Evolutionary conservation across 2,329 filamentous ascomycete genomes (phyloP).

Genomic region (Cladorrhinum sp.): DNA sequence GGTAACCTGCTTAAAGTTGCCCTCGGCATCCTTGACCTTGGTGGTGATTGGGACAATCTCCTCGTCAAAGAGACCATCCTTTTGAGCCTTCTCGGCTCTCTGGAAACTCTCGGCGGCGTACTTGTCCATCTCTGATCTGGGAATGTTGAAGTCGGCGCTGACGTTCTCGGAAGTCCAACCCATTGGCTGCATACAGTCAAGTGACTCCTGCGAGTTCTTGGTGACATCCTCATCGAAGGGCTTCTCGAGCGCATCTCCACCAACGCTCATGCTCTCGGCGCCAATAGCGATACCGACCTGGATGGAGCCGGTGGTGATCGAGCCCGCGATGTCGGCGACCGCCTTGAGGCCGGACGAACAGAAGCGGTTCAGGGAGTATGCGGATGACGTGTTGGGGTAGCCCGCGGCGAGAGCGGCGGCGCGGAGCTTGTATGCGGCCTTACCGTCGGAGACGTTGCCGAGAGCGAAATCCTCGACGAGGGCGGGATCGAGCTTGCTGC

Average conservation of each 20-base stretch:
- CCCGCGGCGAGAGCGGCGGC: constrained; percentile 86
- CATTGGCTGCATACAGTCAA: constrained; percentile 92
- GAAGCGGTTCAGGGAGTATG: constrained; percentile 87
- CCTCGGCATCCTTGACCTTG: constrained; percentile 78
- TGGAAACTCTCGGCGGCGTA: constrained; percentile 86
- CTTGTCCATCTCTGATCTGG: constrained; percentile 75
- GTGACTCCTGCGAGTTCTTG: constrained; percentile 67
- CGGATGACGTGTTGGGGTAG: constrained; percentile 84
- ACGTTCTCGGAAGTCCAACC: constrained; percentile 98
- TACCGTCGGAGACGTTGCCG: constrained; percentile 83
- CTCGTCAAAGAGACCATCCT: constrained; percentile 85
- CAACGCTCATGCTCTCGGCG: constrained; percentile 80
- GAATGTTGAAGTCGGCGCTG: constrained; percentile 81
- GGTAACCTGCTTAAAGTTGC: constrained; percentile 72
- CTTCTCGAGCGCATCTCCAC: constrained; percentile 65
- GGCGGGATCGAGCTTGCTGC: constrained; percentile 73
- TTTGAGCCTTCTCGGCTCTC: constrained; percentile 85
- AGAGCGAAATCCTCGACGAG: constrained; percentile 87
- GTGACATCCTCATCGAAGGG: constrained; percentile 78
- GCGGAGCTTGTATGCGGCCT: constrained; percentile 87
- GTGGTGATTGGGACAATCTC: constrained; percentile 89
- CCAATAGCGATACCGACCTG: constrained; percentile 84
- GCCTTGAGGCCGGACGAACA: constrained; percentile 96
- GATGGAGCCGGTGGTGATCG: constrained; percentile 77
- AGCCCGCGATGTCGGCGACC: constrained; percentile 88